Base-by-base conservation (phyloP, 2,329 filamentous ascomycete species). In the Lecanicillium sp. region DNA sequence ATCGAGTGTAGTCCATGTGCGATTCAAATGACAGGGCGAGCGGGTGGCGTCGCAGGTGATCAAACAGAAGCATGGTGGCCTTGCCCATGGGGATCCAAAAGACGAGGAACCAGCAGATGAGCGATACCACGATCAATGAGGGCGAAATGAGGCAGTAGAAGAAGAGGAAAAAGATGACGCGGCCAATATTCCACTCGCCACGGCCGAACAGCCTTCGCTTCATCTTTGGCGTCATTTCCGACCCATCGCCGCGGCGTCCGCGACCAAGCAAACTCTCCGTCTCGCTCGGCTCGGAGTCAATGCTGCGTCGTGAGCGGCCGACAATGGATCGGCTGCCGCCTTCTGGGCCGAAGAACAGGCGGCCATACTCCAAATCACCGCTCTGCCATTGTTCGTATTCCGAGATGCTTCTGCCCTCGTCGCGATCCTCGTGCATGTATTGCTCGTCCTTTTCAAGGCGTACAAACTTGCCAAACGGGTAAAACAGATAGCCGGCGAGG, bases 381-480 rank as follows among this genome's bases (percentile, higher is more conserved):
- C 81, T 96, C 65, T 98, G 92, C 92, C 92, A 98, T 63, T 95
- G 88, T 60, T 98, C 92, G 57, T 98, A 98, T 65, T 98, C 92
- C 53, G 87, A 94, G 55, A 98, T 96, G 65, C 89, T 97, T 55
- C 92, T 80, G 15, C 92, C 92, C 62, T 98, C 92, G 29, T 90
- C 89, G 54, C 92, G 80, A 53, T 98, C 92, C 64, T 98, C 92
- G 44, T 96, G 85, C 34, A 87, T 71, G 56, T 98, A 98, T 31
- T 85, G 84, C 55, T 97, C 92, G 50, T 98, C 92, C 58, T 90
- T 86, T 56, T 95, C 83, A 28, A 98, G 74, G 33, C 88, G 84
- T 45, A 98, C 87, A 59, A 94, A 96, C 54, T 94, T 94, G 48
- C 92, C 92, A 58, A 98, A 98, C 0, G 92, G 92, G 57, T 97